Evolutionary conservation across 1,284 basidiomycete species (phyloP).

Genomic region (Cryptococcus wingfieldii): DNA sequence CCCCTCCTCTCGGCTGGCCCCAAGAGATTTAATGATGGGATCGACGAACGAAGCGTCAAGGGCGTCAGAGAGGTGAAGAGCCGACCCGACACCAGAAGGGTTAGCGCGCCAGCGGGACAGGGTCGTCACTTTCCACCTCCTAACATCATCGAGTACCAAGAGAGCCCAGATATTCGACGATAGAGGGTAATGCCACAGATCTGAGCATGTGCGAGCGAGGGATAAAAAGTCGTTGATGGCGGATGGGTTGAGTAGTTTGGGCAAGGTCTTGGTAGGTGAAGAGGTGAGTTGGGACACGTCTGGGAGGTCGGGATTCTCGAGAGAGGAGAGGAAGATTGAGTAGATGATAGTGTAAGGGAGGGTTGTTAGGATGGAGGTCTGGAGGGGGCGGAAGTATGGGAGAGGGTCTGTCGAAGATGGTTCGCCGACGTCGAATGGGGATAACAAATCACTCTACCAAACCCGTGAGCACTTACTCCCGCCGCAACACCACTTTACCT

Average conservation of each 20-base stretch:
- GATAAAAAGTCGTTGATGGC: conserved; percentile 10
- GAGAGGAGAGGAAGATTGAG: neutral
- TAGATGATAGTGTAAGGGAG: neutral
- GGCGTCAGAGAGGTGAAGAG: conserved; percentile 3
- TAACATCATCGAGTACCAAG: conserved; percentile 9
- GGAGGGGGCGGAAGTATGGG: neutral
- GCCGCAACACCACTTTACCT: neutral
- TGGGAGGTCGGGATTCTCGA: too few species aligned
- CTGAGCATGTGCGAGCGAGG: conserved; percentile 11
- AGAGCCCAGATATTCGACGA: conserved; percentile 13
- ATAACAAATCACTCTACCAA: too few species aligned
- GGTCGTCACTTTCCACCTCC: conserved; percentile 4
- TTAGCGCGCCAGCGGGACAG: conserved; percentile 19
- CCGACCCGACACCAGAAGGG: conserved; percentile 16
- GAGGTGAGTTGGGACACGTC: too few species aligned
- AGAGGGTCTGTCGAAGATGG: neutral
- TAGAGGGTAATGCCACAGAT: conserved; percentile 4
- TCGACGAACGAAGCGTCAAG: conserved; percentile 15
- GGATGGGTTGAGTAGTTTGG: conserved; percentile 1
- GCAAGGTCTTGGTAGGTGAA: too few species aligned
- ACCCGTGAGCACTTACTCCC: too few species aligned
- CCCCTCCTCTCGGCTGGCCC: neutral
- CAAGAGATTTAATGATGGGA: conserved; percentile 11
- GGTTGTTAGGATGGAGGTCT: neutral
- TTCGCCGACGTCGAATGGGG: too few species aligned